Conservation (phyloP, 2,329 filamentous ascomycete species). For the Sporothrix sp. region DNA sequence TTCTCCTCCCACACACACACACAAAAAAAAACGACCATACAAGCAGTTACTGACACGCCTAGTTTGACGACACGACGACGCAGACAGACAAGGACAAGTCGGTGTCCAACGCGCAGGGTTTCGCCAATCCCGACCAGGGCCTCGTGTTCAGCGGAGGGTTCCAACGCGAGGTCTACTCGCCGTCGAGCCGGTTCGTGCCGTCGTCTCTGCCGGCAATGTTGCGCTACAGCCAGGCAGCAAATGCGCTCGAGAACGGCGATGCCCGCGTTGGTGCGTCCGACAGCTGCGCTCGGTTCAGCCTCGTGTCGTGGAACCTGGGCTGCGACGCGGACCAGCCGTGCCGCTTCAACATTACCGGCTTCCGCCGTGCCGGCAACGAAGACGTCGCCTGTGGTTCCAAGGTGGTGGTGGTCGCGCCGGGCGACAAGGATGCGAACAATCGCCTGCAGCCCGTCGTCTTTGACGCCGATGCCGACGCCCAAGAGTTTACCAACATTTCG, state of each 20-base stretch:
- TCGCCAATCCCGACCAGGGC: slow-evolving; percentile 21
- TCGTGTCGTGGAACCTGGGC: slow-evolving; percentile 29
- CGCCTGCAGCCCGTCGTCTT: slow-evolving; percentile 22
- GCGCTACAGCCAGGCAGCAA: slow-evolving; percentile 21
- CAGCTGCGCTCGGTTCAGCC: slow-evolving; percentile 27
- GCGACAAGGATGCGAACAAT: slow-evolving; percentile 24
- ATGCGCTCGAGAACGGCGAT: slow-evolving; percentile 15
- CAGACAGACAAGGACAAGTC: background rate
- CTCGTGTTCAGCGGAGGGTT: slow-evolving; percentile 30
- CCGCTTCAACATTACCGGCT: slow-evolving; percentile 29
- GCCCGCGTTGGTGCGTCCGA: slow-evolving; percentile 21
- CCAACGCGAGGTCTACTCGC: slow-evolving; percentile 20
- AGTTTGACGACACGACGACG: slow-evolving; percentile 20
- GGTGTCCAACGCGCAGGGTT: slow-evolving; percentile 8
- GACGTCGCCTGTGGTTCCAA: slow-evolving; percentile 19
- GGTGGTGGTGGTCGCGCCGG: slow-evolving; percentile 22
- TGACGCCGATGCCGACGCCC: slow-evolving; percentile 10
- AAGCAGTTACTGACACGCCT: background rate
- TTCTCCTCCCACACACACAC: too few species aligned
- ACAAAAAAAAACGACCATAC: too few species aligned
- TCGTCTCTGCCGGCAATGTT: slow-evolving; percentile 21
- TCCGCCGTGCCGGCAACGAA: slow-evolving; percentile 21
- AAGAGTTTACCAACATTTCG: slow-evolving; percentile 26
- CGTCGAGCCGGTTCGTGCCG: slow-evolving; percentile 14
- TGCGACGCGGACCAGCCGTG: slow-evolving; percentile 28